Base-by-base conservation (phyloP, 2,329 filamentous ascomycete genomes). In the Aspergillus spinulosporus region DNA sequence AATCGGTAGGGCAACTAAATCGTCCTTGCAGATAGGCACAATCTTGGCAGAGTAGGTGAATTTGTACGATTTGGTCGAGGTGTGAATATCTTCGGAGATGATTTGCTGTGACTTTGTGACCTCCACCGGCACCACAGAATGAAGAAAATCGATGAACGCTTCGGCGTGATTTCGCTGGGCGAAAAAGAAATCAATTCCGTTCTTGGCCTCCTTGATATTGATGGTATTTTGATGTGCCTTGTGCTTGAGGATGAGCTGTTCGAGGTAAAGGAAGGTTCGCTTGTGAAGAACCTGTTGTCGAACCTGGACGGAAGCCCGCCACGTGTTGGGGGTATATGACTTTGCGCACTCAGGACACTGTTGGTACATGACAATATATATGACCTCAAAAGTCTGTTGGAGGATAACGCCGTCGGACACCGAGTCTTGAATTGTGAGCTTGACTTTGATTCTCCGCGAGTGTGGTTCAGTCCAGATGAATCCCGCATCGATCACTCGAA, bases 231-330 rank as follows among this genome's bases (percentile, higher is more conserved):
- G 84, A 74, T 96, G 92, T 3, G 93, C 94, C 54, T 85, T 84
- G 73, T 97, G 92, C 80, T 97, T 97, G 66, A 99, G 81, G 66
- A 99, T 96, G 55, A 97, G 82, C 80, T 99, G 93, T 75, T 97
- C 94, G 36, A 97, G 85, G 71, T 84, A 89, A 57, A 90, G 74
- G 73, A 90, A 90, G 1, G 87, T 90, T 66, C 94, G 83, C 84
- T 97, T 99, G 78, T 99, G 94, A 4, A 90, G 85, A 39, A 99
- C 94, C 78, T 97, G 97, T 74, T 99, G 94, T 61, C 94, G 87
- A 54, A 99, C 91, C 78, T 99, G 95, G 5, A 97, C 92, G 58
- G 86, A 87, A 0, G 94, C 93, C 65, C 91, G 82, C 93, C 93
- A 99, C 51, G 92, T 92, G 77, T 97, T 96, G 70, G 91, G 90